A percentile compares a stretch with the other conserved stretches of the same genome.
Conservation (phyloP, 2,329 filamentous ascomycete genomes). For the Pseudocercospora vitis region DNA sequence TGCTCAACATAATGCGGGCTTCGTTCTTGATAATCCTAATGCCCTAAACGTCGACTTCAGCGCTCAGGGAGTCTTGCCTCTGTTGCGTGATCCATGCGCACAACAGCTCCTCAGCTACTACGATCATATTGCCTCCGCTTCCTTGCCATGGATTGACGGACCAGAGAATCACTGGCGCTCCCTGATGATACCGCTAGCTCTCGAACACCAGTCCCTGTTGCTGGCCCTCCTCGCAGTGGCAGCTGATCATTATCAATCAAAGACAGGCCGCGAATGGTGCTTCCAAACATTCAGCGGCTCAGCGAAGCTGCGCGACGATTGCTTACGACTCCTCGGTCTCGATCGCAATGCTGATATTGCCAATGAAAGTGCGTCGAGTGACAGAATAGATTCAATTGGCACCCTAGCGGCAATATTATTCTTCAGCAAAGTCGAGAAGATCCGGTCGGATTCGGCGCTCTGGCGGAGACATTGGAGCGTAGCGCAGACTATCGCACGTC, state of each 20-base stretch:
- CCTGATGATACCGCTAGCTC: slow-evolving; percentile 12
- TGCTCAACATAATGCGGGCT: slow-evolving; percentile 1
- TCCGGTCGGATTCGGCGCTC: slow-evolving; percentile 11
- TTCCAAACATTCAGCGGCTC: slow-evolving; percentile 7
- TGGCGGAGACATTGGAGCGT: slow-evolving; percentile 18
- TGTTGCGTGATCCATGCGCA: slow-evolving; percentile 7
- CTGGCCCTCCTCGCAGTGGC: slow-evolving; percentile 15
- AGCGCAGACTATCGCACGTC: slow-evolving; percentile 13
- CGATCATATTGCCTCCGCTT: slow-evolving; percentile 11
- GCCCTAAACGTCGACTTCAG: slow-evolving; percentile 11
- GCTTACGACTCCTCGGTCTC: slow-evolving; percentile 7
- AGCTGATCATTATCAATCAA: slow-evolving; percentile 9
- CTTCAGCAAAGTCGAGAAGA: slow-evolving; percentile 17
- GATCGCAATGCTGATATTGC: slow-evolving; percentile 9
- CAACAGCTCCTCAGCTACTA: slow-evolving; percentile 13
- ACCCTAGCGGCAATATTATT: slow-evolving; percentile 11
- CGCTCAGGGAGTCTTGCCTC: background rate
- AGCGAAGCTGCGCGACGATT: slow-evolving; percentile 9
- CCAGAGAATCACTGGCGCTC: slow-evolving; percentile 14
- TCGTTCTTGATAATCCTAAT: slow-evolving; percentile 6
- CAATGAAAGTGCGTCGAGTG: background rate
- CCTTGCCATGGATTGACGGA: slow-evolving; percentile 13
- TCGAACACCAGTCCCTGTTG: slow-evolving; percentile 9
- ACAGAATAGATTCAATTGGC: background rate
- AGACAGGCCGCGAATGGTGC: slow-evolving; percentile 7